Base-by-base conservation (phyloP, 1,284 basidiomycete species). In the Ceraceosorus guamensis region DNA sequence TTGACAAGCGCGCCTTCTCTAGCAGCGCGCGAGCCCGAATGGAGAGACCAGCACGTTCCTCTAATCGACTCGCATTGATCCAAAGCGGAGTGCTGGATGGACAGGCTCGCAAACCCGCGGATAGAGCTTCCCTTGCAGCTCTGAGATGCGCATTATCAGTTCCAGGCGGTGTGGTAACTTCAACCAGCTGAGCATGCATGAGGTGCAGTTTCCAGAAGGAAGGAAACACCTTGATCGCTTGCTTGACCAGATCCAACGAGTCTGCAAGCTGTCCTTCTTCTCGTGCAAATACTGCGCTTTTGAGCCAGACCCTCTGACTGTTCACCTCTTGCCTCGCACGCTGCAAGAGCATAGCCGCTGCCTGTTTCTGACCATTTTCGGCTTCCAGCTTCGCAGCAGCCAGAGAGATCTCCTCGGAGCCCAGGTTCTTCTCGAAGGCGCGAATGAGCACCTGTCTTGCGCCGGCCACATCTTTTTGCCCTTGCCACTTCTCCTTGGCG, bases 231-330 rank as follows among this genome's bases (percentile, higher is more conserved):
- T 77, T 77, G 37, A 93, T 80, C 0, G 88, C 91, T 14, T 83
- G 79, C n/a, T 83, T 80, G 11, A 91, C 81, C 0, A 87, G 87
- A 61, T 83, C 79, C 6, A 96, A 81, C 0, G 91, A 90, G 4
- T 81, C 81, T n/a, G 83, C 81, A 5, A 83, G 79, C 59, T 85
- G 82, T 1, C 87, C 87, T 73, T 92, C 87, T 71, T 93, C 87
- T 3, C 92, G 83, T 74, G 96, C 91, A 65, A 98, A 91, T 0
- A 91, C 87, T 1, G 88, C 91, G 5, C 88, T 91, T 77, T 98
- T 98, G 88, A 97, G 89, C 93, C 93, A 98, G 63, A 92, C 91
- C 75, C 91, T 80, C 67, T 91, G 86, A 0, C 91, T 93, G 68
- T 89, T 87, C 0, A 92, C 91, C 30, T 93, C 88, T 11, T 83